Evolutionary conservation across 164 flowering plant species (phyloP), one percentile per base, ranked within the genome.

Genomic region (Magnolia officinalis): DNA sequence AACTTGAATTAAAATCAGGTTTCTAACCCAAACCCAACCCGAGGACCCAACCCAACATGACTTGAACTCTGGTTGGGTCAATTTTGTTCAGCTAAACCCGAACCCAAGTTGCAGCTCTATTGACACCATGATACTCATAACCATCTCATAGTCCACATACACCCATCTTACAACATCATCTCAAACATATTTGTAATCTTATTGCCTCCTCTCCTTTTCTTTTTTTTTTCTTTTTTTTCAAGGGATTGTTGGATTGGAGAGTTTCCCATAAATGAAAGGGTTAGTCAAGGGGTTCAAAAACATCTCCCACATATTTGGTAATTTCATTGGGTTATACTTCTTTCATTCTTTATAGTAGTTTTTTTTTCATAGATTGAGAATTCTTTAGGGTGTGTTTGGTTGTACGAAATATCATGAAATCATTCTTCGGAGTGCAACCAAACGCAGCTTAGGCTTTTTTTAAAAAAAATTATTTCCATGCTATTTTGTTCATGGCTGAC

Each of bases 281-380:
- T 75, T 90, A 74, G 86, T 81, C 79, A 90, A 89, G 77, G 84
- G 94, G 23, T 81, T 90, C 85, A 90, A 89, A 75, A 85, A 55
- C 81, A 82, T 88, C 63, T 76, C 90, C 51, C 90, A 90, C 77
- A 84, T 90, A 66, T 90, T 90, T 80, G 91, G 95, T 89, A 87
- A 81, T 55, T 13, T 18, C 29, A 20, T 71, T 55, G 7, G 18
- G 61, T 55, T 55, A 10, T 37, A 37, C 45, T 37, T 37, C 45
- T 37, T 5, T 37, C 45, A 37, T 37, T 37, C 45, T 37, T 37
- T 37, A 0, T 37, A 37, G 45, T 37, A 37, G 6, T 59, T 10
- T 52, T 70, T 78, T 61, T 72, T 19, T 18, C 16, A 13, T 20
- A 20, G 23, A 10, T 67, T 10, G 21, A n/a, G 18, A 10, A n/a